A percentile compares a stretch with the other conserved stretches of the same genome.
phyloP scores from a whole-genome alignment of 1,284 basidiomycete species.

The Taiwanofungus camphoratus region DNA sequence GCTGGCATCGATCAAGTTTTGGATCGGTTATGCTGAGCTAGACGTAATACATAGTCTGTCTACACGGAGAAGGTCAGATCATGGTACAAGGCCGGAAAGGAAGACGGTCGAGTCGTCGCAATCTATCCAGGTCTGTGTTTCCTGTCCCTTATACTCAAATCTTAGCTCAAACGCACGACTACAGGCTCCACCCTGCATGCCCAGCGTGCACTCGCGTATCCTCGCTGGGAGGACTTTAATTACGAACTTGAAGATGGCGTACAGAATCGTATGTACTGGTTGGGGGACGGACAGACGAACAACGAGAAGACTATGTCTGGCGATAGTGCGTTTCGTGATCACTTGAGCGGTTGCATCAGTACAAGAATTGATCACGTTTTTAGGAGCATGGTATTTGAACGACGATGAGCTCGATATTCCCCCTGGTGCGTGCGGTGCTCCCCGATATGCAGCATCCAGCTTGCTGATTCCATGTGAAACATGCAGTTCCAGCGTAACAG shows the following conservation, averaged over 20 bases:
- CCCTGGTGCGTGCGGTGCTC: too few relatives aligned
- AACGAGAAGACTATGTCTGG: constrained; percentile 38
- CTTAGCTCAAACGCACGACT: too few relatives aligned
- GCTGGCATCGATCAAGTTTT: background rate
- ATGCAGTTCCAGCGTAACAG: too few relatives aligned
- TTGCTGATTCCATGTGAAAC: too few relatives aligned
- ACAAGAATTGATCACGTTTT: too few relatives aligned
- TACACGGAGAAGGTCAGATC: constrained; percentile 54
- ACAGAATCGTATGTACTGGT: constrained; percentile 50
- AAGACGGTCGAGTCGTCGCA: constrained; percentile 49
- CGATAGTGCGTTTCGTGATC: constrained; percentile 37
- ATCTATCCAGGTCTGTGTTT: constrained; percentile 54
- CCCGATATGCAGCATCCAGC: too few relatives aligned
- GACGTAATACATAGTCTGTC: constrained; percentile 40
- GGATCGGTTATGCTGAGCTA: background rate
- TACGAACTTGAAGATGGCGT: constrained; percentile 42
- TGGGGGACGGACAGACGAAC: constrained; percentile 49
- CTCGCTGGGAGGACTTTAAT: constrained; percentile 62
- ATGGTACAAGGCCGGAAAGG: constrained; percentile 62
- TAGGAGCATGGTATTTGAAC: too few relatives aligned
- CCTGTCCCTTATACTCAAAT: background rate
- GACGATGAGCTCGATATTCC: too few relatives aligned
- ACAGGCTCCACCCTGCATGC: constrained; percentile 53
- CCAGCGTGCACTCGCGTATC: constrained; percentile 40
- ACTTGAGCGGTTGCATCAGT: background rate